Conservation (phyloP, 2,329 filamentous ascomycete species). For the Claviceps fusiformis region DNA sequence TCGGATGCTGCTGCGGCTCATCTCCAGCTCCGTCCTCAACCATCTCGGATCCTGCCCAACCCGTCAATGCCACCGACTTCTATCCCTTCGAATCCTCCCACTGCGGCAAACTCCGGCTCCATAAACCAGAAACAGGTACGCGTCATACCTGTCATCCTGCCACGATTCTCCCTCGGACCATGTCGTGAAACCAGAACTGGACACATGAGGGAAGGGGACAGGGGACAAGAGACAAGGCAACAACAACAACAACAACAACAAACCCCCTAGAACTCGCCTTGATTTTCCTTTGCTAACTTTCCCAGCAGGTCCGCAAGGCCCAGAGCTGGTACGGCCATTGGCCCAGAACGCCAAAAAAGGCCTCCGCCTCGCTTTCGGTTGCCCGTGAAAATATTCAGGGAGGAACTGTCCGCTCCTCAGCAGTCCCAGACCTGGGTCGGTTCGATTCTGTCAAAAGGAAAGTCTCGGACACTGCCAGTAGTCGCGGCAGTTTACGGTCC, state of each 20-base stretch:
- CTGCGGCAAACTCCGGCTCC: not conserved
- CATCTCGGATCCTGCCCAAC: not conserved
- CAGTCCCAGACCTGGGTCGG: constrained; percentile 34
- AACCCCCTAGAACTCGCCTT: not conserved
- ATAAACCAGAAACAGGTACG: constrained; percentile 8
- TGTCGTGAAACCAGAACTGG: too few relatives aligned
- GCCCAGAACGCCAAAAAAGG: constrained; percentile 44
- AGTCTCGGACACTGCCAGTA: constrained; percentile 18
- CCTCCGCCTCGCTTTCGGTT: constrained; percentile 44
- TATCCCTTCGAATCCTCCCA: not conserved
- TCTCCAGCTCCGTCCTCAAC: not conserved
- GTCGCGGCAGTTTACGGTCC: constrained; percentile 14
- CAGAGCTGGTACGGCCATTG: constrained; percentile 52
- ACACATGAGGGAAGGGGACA: not conserved
- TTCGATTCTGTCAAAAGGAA: constrained; percentile 30
- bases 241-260: too few relatives aligned
- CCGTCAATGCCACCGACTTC: constrained; percentile 3
- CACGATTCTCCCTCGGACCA: not conserved
- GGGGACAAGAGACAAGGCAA: not conserved
- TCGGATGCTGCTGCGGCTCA: not conserved
- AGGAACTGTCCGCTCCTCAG: constrained; percentile 34
- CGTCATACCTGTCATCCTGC: not conserved
- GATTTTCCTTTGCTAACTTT: not conserved
- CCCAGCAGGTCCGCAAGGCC: constrained; percentile 33
- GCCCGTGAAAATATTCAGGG: constrained; percentile 48